Conservation (phyloP, 1,139 yeast genomes). For the Yamadazyma kanchanaburiensis region DNA sequence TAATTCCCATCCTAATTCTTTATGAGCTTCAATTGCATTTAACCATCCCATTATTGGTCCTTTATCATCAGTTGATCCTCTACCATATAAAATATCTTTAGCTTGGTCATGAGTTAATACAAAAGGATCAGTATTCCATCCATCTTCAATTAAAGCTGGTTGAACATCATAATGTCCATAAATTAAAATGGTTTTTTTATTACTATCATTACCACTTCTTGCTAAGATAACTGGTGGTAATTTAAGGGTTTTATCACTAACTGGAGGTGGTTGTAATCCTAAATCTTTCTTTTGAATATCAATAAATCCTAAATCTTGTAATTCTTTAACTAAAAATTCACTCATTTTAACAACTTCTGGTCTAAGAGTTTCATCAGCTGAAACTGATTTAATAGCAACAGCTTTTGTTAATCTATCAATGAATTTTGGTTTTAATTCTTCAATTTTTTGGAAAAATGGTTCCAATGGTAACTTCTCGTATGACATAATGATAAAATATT, state of each 20-base stretch:
- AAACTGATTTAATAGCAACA: slow-evolving; percentile 91
- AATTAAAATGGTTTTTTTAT: slow-evolving; percentile 80
- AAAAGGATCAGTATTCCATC: slow-evolving; percentile 95
- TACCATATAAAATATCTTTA: slow-evolving; percentile 71
- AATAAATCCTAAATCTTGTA: slow-evolving; percentile 67
- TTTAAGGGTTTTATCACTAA: slow-evolving; percentile 55
- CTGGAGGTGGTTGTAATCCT: slow-evolving; percentile 90
- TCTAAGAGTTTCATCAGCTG: slow-evolving; percentile 83
- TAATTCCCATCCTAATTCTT: slow-evolving; percentile 74
- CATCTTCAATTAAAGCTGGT: slow-evolving; percentile 90
- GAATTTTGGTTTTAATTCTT: slow-evolving; percentile 66
- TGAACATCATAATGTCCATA: slow-evolving; percentile 99
- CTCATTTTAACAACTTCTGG: slow-evolving; percentile 89
- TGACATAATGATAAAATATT: slow-evolving; percentile 10
- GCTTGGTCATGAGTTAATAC: slow-evolving; percentile 54
- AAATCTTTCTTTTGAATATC: slow-evolving; percentile 80
- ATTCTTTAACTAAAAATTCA: slow-evolving; percentile 67
- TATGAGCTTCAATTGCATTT: slow-evolving; percentile 88
- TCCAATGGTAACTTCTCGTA: slow-evolving; percentile 42
- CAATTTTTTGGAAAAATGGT: slow-evolving; percentile 57
- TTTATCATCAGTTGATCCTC: slow-evolving; percentile 97
- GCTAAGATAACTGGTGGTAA: slow-evolving; percentile 94
- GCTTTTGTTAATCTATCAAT: slow-evolving; percentile 71
- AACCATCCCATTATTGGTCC: slow-evolving; percentile 99
- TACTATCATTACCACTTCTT: slow-evolving; percentile 76